Conservation (phyloP, 495 filamentous ascomycete species). For the Penicillium alfredii region DNA sequence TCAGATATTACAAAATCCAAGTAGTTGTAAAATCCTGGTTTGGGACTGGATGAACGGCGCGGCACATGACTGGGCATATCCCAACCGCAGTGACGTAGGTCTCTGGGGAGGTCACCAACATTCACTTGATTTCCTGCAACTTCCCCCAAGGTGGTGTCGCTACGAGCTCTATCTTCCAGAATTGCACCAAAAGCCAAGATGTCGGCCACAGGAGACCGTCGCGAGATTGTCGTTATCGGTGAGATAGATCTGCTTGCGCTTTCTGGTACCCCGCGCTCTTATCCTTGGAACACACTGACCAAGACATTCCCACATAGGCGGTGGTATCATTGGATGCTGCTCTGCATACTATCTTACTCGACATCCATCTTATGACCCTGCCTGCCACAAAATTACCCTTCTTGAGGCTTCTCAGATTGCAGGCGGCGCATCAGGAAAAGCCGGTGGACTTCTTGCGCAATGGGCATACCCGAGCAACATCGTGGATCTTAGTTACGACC, state of each 20-base stretch:
- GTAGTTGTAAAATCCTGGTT: constrained; percentile 2
- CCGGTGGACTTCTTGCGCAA: constrained; percentile 80
- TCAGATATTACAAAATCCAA: too few species aligned
- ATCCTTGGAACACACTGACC: constrained; percentile 12
- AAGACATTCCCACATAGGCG: constrained; percentile 48
- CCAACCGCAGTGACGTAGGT: constrained; percentile 26
- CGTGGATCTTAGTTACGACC: constrained; percentile 77
- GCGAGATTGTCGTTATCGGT: constrained; percentile 69
- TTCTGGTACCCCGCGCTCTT: constrained; percentile 27
- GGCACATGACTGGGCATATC: constrained; percentile 25
- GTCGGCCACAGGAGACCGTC: constrained; percentile 33
- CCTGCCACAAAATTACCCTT: constrained; percentile 72
- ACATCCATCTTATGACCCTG: constrained; percentile 75
- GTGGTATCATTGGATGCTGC: constrained; percentile 91
- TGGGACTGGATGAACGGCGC: constrained; percentile 1
- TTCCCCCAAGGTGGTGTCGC: constrained; percentile 23
- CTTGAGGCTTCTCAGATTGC: constrained; percentile 87
- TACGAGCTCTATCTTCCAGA: constrained; percentile 12
- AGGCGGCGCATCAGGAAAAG: constrained; percentile 90
- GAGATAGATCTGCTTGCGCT: constrained; percentile 20
- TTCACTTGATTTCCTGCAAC: constrained; percentile 1
- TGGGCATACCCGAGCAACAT: constrained; percentile 90
- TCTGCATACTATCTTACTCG: constrained; percentile 91
- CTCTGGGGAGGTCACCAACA: constrained; percentile 1
- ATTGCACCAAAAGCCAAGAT: constrained; percentile 27